Conservation (phyloP, 225 moss, liverwort and hornwort genomes). For the Polytrichum formosum region DNA sequence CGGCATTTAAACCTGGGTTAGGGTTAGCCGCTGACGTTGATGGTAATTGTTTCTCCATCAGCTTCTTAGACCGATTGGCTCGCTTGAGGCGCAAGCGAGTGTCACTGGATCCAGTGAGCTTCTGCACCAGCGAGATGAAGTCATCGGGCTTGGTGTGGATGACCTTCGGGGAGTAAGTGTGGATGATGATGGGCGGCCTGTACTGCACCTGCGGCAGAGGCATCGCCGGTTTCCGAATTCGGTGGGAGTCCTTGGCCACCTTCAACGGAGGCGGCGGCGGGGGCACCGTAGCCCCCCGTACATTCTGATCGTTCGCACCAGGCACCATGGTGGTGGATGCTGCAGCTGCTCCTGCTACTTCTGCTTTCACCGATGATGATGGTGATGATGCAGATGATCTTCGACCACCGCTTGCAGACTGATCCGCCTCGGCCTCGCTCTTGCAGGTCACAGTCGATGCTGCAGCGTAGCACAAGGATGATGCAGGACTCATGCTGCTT, state of each 20-base stretch:
- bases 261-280: constrained; percentile 18
- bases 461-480: too few relatives aligned
- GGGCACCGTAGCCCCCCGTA: neutral
- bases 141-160: constrained; percentile 63
- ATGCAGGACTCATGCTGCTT: too few relatives aligned
- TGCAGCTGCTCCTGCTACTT: too few relatives aligned
- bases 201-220: constrained; percentile 74
- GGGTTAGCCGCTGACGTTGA: neutral
- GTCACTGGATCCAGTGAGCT: constrained; percentile 66
- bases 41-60: neutral
- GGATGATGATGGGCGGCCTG: constrained; percentile 74
- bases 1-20: neutral
- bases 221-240: constrained; percentile 55
- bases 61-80: constrained; percentile 14
- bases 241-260: constrained; percentile 45
- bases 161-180: constrained; percentile 81
- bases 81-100: constrained; percentile 28
- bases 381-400: too few relatives aligned
- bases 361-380: too few relatives aligned
- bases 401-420: too few relatives aligned
- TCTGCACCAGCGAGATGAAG: constrained; percentile 76
- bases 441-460: too few relatives aligned
- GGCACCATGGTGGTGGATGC: too few relatives aligned
- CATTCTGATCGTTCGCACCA: neutral
- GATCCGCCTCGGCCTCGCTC: too few relatives aligned